phyloP scores from a whole-genome alignment of 192 early-diverging fungal species.

The Coemansia furcata region DNA sequence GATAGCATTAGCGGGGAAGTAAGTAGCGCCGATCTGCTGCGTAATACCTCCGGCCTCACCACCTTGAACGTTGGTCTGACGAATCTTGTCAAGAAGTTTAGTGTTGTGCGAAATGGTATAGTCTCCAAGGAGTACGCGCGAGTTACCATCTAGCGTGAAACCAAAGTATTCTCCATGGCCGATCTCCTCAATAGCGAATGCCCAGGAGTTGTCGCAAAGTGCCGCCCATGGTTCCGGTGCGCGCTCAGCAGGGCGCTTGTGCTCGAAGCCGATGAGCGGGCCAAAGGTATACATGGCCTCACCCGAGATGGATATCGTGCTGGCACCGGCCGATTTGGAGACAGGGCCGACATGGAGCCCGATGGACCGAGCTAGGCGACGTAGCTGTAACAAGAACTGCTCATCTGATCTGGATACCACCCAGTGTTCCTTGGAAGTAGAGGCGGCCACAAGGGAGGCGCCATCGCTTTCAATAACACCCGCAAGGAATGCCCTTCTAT shows the following conservation, averaged over 20 bases:
- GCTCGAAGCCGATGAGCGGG: background rate
- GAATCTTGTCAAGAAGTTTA: conserved; percentile 97
- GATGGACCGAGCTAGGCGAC: conserved; percentile 30
- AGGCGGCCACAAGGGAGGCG: background rate
- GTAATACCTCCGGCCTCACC: conserved; percentile 99
- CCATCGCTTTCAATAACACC: conserved; percentile 28
- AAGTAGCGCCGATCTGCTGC: conserved; percentile 99
- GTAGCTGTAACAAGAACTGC: conserved; percentile 12
- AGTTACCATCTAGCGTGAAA: conserved; percentile 58
- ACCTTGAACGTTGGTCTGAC: conserved; percentile 98
- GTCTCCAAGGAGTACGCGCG: conserved; percentile 53
- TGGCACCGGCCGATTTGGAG: background rate
- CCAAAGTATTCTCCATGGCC: conserved; percentile 54
- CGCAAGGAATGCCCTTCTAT: conserved; percentile 37
- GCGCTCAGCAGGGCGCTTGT: conserved; percentile 17
- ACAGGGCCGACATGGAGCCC: conserved; percentile 31
- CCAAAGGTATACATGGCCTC: conserved; percentile 16
- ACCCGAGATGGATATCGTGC: conserved; percentile 21
- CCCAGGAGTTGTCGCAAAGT: conserved; percentile 30
- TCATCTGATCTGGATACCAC: conserved; percentile 4
- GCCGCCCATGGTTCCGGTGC: conserved; percentile 2
- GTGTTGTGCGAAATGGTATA: conserved; percentile 71
- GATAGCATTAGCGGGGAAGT: conserved; percentile 96
- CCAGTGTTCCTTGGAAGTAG: conserved; percentile 16
- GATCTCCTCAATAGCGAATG: conserved; percentile 37